A percentile compares a stretch with the other conserved stretches of the same genome.
These are phyloP conservation scores for Trichoderma koningiopsis DNA, from an alignment of 2,329 filamentous ascomycete genomes.

Conservation along the genomic window DNA sequence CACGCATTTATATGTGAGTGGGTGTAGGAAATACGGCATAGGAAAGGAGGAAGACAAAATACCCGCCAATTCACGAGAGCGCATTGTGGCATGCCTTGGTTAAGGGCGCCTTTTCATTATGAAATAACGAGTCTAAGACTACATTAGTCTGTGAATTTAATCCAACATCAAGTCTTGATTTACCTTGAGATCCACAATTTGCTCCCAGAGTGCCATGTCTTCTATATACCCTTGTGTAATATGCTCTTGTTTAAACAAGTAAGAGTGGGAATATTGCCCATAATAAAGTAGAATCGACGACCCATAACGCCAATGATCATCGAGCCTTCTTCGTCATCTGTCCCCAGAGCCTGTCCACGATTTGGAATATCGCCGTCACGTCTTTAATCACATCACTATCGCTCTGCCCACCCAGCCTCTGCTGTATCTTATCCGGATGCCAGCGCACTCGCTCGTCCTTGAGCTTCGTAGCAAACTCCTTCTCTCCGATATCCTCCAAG, in stretches of 20 bases:
- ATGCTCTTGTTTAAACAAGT: not conserved
- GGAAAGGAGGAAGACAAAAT: slow-evolving; percentile 1
- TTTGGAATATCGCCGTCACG: slow-evolving; percentile 90
- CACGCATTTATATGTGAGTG: not conserved
- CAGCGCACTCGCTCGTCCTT: slow-evolving; percentile 88
- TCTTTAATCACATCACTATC: slow-evolving; percentile 72
- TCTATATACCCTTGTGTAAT: not conserved
- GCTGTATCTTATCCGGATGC: slow-evolving; percentile 98
- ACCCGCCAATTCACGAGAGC: slow-evolving; percentile 14
- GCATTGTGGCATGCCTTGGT: not conserved
- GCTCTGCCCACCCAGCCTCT: slow-evolving; percentile 74
- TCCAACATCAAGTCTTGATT: slow-evolving; percentile 12
- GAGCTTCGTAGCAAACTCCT: slow-evolving; percentile 54
- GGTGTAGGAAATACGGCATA: not conserved
- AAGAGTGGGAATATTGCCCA: not conserved
- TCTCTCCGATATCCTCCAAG: slow-evolving; percentile 48
- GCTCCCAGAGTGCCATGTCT: not conserved
- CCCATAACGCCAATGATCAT: not conserved
- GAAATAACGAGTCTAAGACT: slow-evolving; percentile 15
- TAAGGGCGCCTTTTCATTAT: slow-evolving; percentile 5
- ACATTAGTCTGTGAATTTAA: slow-evolving; percentile 15
- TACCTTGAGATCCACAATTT: not conserved
- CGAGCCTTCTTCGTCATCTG: slow-evolving; percentile 15
- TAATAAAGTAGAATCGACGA: no score
- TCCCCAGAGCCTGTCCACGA: slow-evolving; percentile 77